Evolutionary conservation across 345 rosid genomes (phyloP).

Genomic region (Eutrema heterophyllum): DNA sequence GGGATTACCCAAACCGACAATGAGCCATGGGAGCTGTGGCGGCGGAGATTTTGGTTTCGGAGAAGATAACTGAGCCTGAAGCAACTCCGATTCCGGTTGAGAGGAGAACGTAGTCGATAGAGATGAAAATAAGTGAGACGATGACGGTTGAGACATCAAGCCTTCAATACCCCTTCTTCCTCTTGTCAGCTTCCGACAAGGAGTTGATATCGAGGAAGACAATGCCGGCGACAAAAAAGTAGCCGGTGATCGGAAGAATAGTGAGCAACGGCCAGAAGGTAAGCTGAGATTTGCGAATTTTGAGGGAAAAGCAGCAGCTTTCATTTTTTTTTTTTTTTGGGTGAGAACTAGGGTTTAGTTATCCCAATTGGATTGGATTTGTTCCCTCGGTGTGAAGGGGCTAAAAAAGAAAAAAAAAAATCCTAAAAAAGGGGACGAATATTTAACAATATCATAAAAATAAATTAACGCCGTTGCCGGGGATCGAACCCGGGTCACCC

Average conservation of each 20-base stretch:
- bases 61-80: background rate
- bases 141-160: constrained; percentile 25
- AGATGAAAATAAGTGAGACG: constrained; percentile 15
- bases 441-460: no score
- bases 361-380: constrained; percentile 5
- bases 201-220: background rate
- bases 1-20: constrained; percentile 90
- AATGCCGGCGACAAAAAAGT: background rate
- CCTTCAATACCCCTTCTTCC: constrained; percentile 3
- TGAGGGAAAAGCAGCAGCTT: constrained; percentile 17
- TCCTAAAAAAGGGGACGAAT: background rate
- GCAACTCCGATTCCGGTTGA: constrained; percentile 15
- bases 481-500: constrained; percentile 93
- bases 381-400: background rate
- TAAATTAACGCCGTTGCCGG: constrained; percentile 42
- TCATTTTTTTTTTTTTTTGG: constrained; percentile 5
- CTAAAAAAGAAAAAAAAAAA: background rate
- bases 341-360: constrained; percentile 15
- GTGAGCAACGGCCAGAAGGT: constrained; percentile 2
- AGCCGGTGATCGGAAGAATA: background rate
- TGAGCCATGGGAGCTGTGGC: constrained; percentile 61
- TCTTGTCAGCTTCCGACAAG: constrained; percentile 14
- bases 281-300: constrained; percentile 17
- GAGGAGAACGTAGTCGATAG: constrained; percentile 2
- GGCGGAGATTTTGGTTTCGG: constrained; percentile 36